Evolutionary conservation across 1,284 basidiomycete genomes (phyloP), one percentile per base, ranked within the genome.

Genomic region (Cystobasidium sp.): DNA sequence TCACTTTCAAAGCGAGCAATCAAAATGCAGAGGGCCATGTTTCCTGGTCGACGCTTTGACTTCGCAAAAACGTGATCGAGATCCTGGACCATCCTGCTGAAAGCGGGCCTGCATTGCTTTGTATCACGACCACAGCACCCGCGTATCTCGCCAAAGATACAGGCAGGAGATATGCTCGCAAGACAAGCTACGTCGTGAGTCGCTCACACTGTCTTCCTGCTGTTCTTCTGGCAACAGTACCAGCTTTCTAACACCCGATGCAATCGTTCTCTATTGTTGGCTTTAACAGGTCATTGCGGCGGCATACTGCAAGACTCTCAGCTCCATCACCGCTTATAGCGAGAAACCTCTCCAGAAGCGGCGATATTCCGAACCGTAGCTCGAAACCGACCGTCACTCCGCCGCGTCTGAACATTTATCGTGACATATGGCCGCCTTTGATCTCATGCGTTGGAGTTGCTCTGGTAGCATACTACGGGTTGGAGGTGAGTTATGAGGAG

Each of bases 341-440:
- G 6, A 31, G 56, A 10, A 59, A 41, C 3, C n/a, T 59, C 18
- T 31, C 56, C 12, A 59, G 12, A 5, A 18, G 37, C 7, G 37
- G 37, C 7, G 56, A 59, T 59, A 41, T 59, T 43, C 56, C 43
- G 20, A 39, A 39, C 9, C 37, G 66, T 9, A 68, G 66, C 39
- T 41, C 66, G 8, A 52, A 37, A 44, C 66, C 66, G 1, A 68
- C 70, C 3, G 20, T 20, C 20, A 16, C 58, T 20, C 69, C 70
- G 12, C 62, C 62, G 52, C 39, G 47, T 31, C 49, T 61, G 37
- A 73, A 66, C 31, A 66, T 73, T 41, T 73, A 73, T 37, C 62
- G 70, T 43, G 70, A 73, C 66, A 22, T 73, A 46, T 73, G 70
- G 70, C 70, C 70, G n/a, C 51, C 70, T 37, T 39, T 73, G 59